Evolutionary conservation across 1,139 yeast genomes (phyloP).

Genomic region (Yamadazyma sp.): DNA sequence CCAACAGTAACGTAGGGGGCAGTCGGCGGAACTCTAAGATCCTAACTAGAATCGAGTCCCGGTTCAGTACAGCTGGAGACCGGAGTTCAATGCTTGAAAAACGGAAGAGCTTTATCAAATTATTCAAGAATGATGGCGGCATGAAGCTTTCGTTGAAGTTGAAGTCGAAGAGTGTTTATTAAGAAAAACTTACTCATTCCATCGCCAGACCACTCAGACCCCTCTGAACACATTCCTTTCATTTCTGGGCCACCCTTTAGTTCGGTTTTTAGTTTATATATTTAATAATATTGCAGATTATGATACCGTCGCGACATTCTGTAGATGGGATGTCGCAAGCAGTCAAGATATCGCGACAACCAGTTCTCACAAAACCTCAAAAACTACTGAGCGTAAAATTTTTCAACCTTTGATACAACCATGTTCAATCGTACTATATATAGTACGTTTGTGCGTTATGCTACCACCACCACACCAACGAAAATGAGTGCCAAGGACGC

Average conservation of each 20-base stretch:
- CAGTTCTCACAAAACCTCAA: neutral
- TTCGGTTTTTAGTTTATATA: neutral
- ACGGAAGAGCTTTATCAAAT: slow-evolving; percentile 18
- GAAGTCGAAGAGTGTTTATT: slow-evolving; percentile 19
- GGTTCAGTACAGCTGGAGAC: slow-evolving; percentile 6
- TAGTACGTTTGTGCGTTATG: slow-evolving; percentile 2
- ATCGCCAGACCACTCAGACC: neutral
- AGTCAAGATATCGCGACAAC: neutral
- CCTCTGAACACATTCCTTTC: no score
- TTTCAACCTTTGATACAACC: neutral
- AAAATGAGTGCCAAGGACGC: slow-evolving; percentile 20
- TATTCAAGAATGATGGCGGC: slow-evolving; percentile 18
- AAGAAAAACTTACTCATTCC: no score
- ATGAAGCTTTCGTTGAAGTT: slow-evolving; percentile 19
- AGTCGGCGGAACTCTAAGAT: slow-evolving; percentile 9
- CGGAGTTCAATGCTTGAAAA: slow-evolving; percentile 10
- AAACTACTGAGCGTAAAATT: neutral
- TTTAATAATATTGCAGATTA: neutral
- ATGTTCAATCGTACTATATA: neutral
- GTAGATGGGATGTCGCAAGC: neutral
- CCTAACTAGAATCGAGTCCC: slow-evolving; percentile 10
- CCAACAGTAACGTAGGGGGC: neutral
- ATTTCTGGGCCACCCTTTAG: neutral
- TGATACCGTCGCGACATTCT: neutral
- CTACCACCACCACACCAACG: slow-evolving; percentile 2